A percentile compares a stretch with the other conserved stretches of the same genome.
These are phyloP conservation scores for Salix arbutifolia DNA, from an alignment of 345 rosid genomes.

Conservation along the genomic window DNA sequence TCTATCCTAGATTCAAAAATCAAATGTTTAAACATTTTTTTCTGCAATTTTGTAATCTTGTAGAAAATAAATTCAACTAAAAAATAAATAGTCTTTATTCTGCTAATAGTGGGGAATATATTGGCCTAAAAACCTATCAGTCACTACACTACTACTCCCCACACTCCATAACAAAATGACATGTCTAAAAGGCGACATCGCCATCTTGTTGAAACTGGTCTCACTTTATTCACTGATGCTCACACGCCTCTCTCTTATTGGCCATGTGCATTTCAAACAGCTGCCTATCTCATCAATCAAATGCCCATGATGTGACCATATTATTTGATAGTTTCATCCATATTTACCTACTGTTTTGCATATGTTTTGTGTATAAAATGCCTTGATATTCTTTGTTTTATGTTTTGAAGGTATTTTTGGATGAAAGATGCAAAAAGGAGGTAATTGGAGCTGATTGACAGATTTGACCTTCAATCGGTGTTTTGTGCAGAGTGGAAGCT, in stretches of 20 bases:
- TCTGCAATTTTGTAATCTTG: no score
- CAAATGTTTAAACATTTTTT: not conserved
- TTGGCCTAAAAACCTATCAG: not conserved
- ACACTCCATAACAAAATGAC: not conserved
- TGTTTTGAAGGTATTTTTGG: no score
- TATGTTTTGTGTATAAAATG: no score
- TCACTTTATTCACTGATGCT: not conserved
- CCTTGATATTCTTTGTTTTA: no score
- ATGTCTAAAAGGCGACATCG: not conserved
- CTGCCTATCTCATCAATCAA: accelerated
- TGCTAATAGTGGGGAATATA: not conserved
- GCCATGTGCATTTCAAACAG: not conserved
- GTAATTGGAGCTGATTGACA: no score
- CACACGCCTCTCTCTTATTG: not conserved
- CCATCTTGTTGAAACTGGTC: not conserved
- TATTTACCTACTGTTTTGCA: no score
- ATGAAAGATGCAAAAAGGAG: no score
- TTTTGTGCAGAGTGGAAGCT: no score
- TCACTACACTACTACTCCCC: not conserved
- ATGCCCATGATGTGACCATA: no score
- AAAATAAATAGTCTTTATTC: not conserved
- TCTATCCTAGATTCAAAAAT: not conserved
- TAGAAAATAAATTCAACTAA: no score
- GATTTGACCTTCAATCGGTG: no score
- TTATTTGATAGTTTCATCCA: no score